These are phyloP conservation scores for Chlorociboria aeruginascens DNA, from an alignment of 495 filamentous ascomycete species.

Conservation along the genomic window DNA sequence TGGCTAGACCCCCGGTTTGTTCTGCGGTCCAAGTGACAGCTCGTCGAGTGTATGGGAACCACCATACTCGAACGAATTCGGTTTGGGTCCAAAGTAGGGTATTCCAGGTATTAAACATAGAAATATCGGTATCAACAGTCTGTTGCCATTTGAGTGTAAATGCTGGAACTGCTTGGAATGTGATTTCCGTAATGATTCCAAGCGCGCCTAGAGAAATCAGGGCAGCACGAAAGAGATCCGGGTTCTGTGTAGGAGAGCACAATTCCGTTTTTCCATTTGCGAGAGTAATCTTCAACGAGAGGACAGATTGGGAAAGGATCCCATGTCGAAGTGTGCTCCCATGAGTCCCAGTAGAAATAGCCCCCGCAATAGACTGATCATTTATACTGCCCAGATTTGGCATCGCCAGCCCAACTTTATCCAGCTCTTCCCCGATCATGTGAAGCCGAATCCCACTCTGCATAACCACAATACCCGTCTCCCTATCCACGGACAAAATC, in stretches of 20 bases:
- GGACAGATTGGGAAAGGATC: slow-evolving; percentile 63
- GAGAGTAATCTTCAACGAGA: slow-evolving; percentile 64
- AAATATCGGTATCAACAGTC: slow-evolving; percentile 51
- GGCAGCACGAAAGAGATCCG: slow-evolving; percentile 76
- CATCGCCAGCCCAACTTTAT: slow-evolving; percentile 64
- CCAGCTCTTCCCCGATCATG: slow-evolving; percentile 55
- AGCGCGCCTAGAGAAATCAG: slow-evolving; percentile 79
- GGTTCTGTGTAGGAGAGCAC: slow-evolving; percentile 61
- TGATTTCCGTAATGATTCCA: slow-evolving; percentile 82
- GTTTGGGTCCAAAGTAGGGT: slow-evolving; percentile 64
- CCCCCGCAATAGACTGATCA: slow-evolving; percentile 84
- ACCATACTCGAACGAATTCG: slow-evolving; percentile 93
- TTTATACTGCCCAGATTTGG: slow-evolving; percentile 90
- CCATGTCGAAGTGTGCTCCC: slow-evolving; percentile 79
- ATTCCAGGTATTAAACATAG: slow-evolving; percentile 63
- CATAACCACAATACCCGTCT: slow-evolving; percentile 55
- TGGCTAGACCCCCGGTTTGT: slow-evolving; percentile 41
- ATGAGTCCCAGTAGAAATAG: slow-evolving; percentile 86
- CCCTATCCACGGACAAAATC: slow-evolving; percentile 53
- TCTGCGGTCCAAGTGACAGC: slow-evolving; percentile 82
- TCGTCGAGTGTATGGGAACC: slow-evolving; percentile 82
- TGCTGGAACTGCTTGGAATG: slow-evolving; percentile 60
- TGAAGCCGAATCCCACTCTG: slow-evolving; percentile 76
- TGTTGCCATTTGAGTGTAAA: slow-evolving; percentile 83
- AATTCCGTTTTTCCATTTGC: slow-evolving; percentile 64